A percentile compares a stretch with the other conserved stretches of the same genome.
Conservation (phyloP, 306 rosid species). For the Ammopiptanthus mongolicus region DNA sequence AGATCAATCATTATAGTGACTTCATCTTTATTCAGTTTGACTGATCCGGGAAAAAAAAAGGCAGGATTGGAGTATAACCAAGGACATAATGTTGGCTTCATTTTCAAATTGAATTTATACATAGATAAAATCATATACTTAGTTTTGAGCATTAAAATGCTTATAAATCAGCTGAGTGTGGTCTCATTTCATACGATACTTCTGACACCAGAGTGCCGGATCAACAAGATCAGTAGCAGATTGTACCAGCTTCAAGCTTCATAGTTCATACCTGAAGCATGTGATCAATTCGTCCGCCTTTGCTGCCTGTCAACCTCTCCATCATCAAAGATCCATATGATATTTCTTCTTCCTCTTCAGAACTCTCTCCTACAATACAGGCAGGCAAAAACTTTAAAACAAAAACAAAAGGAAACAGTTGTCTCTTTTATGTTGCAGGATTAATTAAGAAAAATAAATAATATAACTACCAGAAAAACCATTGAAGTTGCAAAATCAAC, state of each 20-base stretch:
- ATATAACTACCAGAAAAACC: neutral
- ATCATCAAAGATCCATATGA: conserved; percentile 88
- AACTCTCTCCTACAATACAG: conserved; percentile 40
- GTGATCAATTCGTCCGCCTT: conserved; percentile 78
- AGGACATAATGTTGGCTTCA: neutral
- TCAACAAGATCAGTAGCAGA: conserved; percentile 8
- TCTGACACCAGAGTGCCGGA: conserved; percentile 6
- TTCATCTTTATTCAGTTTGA: neutral
- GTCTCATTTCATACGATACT: conserved; percentile 3
- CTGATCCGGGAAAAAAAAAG: neutral
- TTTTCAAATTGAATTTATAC: neutral
- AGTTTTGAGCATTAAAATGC: neutral
- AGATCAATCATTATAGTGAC: neutral
- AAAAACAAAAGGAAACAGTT: conserved; percentile 5
- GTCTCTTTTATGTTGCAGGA: conserved; percentile 6
- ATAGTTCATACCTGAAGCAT: conserved; percentile 93
- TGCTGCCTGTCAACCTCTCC: conserved; percentile 76
- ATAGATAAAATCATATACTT: neutral
- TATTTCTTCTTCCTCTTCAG: conserved; percentile 54
- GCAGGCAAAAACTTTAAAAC: neutral
- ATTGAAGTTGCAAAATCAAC: conserved; percentile 11
- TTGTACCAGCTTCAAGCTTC: conserved; percentile 7
- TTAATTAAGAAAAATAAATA: conserved; percentile 5
- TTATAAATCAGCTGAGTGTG: neutral
- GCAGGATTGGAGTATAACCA: neutral